Base-by-base conservation (phyloP, 345 rosid species). In the Salix arbutifolia region DNA sequence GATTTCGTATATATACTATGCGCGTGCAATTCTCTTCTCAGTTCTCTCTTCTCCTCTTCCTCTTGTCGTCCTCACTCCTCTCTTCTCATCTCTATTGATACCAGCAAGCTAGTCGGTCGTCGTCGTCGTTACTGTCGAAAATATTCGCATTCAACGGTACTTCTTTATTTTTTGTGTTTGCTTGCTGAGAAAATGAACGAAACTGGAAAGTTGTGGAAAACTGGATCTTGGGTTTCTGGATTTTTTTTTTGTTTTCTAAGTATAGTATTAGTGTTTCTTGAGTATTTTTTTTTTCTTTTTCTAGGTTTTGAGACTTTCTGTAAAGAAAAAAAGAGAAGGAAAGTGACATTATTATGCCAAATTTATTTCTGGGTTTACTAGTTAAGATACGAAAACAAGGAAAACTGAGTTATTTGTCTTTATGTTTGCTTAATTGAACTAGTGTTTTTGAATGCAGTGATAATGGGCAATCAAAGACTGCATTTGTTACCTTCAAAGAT, bases 401-500 rank as follows among this genome's bases (percentile, higher is more conserved):
- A 7, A 50, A 52, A 7, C 3, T 52, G 58, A 52, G n/a, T 18
- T 52, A 18, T 50, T 50, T 50, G 56, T 5, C 1, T 73, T 17
- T 50, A 21, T 33, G 58, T 9, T 73, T 19, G 56, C 19, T 18
- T 44, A 61, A 17, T 74, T 14, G 44, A 42, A 66, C 70, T 17
- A 78, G 38, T 76, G 81, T 75, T 81, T 72, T 50, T 62, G 42
- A 28, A 26, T 85, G 87, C 84, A 91, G 92, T 23, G 98, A 92
- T 69, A 50, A 86, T 79, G 90, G 86, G 6, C 76, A 83, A 37
- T 80, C 84, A 52, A 85, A 83, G 85, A 79, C 87, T 35, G 98
- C 93, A 6, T 96, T 81, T 85, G 99, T 96, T 65, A 92, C 95
- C 25, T 96, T 96, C 88, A 86, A 81, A 77, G 97, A 96, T 48